Evolutionary conservation across 352 stramenopile genomes (phyloP), one percentile per base, ranked within the genome.

Genomic region (Aphanomyces stellatus): DNA sequence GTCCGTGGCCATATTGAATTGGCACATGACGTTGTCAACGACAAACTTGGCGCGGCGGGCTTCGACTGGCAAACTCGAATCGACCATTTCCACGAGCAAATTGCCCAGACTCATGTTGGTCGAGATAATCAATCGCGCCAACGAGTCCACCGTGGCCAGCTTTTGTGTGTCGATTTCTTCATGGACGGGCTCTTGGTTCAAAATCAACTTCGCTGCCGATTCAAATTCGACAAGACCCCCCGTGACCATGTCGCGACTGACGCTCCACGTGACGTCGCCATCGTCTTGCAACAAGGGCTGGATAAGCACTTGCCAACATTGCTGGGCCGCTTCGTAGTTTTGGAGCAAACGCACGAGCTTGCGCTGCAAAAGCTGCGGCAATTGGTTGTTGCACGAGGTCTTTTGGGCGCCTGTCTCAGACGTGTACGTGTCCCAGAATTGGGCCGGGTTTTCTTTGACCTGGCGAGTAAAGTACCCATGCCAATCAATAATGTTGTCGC

Each of bases 161-260:
- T 57, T 22, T 24, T 7, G 13, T 15, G 7, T 30, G 25, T 22
- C 28, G 11, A 53, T 28, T 57, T 57, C 49, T 57, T 57, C 49
- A 35, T 57, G 43, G 17, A 31, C 31, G n/a, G 42, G 7, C 28
- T 34, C 33, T 59, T 67, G 60, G 60, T 49, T 67, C 22, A 67
- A 24, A 31, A 67, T 67, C 42, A 67, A 40, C 25, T 67, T 67
- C 8, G 79, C 81, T 7, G 77, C 80, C 57, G 73, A 88, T 51
- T 85, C 78, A 51, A 89, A 91, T 53, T 91, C 82, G 34, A 79
- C 84, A 30, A 88, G 79, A 22, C 82, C 82, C n/a, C 82, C 82
- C 41, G 81, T 89, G 34, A 73, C 74, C 15, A 76, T 88, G 63
- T 78, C 84, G 3, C 79, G 75, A 49, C 84, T 77, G 27, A 91